These are phyloP conservation scores for Lentinus polychrous DNA, from an alignment of 1,284 basidiomycete genomes.

Conservation along the genomic window DNA sequence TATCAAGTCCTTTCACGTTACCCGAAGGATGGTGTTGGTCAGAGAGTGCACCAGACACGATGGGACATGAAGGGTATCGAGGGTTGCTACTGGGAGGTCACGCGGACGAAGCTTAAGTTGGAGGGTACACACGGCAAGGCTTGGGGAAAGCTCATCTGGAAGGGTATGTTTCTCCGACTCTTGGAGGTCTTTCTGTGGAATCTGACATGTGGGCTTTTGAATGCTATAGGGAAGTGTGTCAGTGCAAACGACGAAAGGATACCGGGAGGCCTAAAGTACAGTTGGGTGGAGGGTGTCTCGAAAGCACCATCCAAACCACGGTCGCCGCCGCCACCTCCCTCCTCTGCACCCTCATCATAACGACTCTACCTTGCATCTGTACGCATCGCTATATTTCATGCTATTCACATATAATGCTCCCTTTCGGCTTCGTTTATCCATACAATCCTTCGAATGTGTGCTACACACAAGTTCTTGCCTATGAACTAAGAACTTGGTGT, in stretches of 20 bases:
- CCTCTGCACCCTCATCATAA: neutral
- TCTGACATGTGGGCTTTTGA: neutral
- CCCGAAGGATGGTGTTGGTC: constrained; percentile 60
- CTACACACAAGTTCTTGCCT: no score
- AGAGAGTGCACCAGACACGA: constrained; percentile 60
- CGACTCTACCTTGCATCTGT: no score
- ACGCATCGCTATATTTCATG: no score
- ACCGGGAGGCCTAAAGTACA: constrained; percentile 54
- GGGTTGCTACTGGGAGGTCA: constrained; percentile 68
- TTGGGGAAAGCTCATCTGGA: constrained; percentile 73
- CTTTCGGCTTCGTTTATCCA: no score
- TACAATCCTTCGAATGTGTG: no score
- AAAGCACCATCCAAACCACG: constrained; percentile 9
- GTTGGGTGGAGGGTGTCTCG: constrained; percentile 49
- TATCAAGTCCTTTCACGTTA: constrained; percentile 66
- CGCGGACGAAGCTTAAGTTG: constrained; percentile 57
- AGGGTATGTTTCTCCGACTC: constrained; percentile 43
- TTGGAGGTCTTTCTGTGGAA: neutral
- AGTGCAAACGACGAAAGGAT: constrained; percentile 44
- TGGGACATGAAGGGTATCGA: constrained; percentile 66
- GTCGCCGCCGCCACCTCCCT: neutral
- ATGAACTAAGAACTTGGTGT: no score
- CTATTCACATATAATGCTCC: no score
- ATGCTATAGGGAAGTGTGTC: constrained; percentile 39
- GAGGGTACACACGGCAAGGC: constrained; percentile 71